Percentiles rank a stretch among this genome's conserved stretches.
Conservation (phyloP, 495 filamentous ascomycete species). For the Penicillium flavigenum region DNA sequence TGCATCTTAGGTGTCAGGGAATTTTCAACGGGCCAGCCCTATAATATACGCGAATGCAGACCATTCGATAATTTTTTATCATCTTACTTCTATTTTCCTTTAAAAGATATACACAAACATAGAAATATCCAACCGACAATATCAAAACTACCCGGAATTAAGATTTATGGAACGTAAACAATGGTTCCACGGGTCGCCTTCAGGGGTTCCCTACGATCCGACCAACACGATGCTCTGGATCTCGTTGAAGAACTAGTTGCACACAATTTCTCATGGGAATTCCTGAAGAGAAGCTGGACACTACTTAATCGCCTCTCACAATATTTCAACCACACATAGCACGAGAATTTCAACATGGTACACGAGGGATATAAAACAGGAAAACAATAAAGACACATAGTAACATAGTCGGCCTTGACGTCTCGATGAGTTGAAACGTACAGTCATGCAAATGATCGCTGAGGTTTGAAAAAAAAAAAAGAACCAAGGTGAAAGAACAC, state of each 20-base stretch:
- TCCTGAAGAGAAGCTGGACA: slow-evolving; percentile 17
- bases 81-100: neutral
- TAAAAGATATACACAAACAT: neutral
- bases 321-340: slow-evolving; percentile 11
- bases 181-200: slow-evolving; percentile 24
- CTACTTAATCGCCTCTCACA: slow-evolving; percentile 3
- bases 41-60: neutral
- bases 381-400: slow-evolving; percentile 15
- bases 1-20: slow-evolving; percentile 19
- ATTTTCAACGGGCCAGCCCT: slow-evolving; percentile 17
- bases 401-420: slow-evolving; percentile 2
- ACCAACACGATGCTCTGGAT: neutral
- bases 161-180: slow-evolving; percentile 12
- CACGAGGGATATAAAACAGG: slow-evolving; percentile 23
- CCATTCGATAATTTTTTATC: neutral
- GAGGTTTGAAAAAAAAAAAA: slow-evolving; percentile 6
- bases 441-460: slow-evolving; percentile 11
- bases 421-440: slow-evolving; percentile 6
- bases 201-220: slow-evolving; percentile 11
- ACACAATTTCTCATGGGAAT: slow-evolving; percentile 17
- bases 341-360: slow-evolving; percentile 18
- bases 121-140: neutral
- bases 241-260: slow-evolving; percentile 14
- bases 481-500: neutral
- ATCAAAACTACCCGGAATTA: neutral